Evolutionary conservation across 768 basidiomycete genomes (phyloP).

Genomic region (Pulveroboletus ravenelii): DNA sequence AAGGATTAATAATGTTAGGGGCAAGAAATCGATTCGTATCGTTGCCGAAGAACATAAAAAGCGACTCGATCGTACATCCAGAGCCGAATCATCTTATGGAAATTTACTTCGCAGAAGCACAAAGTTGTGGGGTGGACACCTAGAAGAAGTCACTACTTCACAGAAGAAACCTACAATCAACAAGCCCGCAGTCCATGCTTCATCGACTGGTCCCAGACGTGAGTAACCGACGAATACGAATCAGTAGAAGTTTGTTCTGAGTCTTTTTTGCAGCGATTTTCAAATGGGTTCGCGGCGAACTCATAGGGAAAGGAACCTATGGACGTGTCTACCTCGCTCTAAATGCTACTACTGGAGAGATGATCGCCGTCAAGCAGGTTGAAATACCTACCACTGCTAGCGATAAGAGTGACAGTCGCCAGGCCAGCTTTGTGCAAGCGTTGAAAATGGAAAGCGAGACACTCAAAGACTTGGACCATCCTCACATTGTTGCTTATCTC

Average conservation of each 20-base stretch:
- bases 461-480: conserved; percentile 93
- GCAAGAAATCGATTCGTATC: conserved; percentile 89
- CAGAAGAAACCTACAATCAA: conserved; percentile 47
- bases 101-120: conserved; percentile 74
- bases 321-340: conserved; percentile 94
- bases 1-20: conserved; percentile 45
- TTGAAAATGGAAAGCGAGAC: conserved; percentile 95
- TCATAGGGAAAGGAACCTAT: conserved; percentile 96
- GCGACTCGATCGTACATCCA: conserved; percentile 65
- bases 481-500: conserved; percentile 95
- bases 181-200: conserved; percentile 50
- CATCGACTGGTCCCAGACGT: conserved; percentile 65
- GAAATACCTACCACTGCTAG: conserved; percentile 89
- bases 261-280: conserved; percentile 61
- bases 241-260: conserved; percentile 15
- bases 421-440: conserved; percentile 82
- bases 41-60: conserved; percentile 88
- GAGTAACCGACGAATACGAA: conserved; percentile 31
- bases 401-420: conserved; percentile 85
- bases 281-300: conserved; percentile 97
- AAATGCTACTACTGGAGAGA: conserved; percentile 94
- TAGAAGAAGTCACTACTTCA: conserved; percentile 88
- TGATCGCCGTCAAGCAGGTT: conserved; percentile 99
- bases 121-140: conserved; percentile 89
- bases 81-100: conserved; percentile 48